These are phyloP conservation scores for Combretum micranthum DNA, from an alignment of 345 rosid genomes.

Conservation along the genomic window DNA sequence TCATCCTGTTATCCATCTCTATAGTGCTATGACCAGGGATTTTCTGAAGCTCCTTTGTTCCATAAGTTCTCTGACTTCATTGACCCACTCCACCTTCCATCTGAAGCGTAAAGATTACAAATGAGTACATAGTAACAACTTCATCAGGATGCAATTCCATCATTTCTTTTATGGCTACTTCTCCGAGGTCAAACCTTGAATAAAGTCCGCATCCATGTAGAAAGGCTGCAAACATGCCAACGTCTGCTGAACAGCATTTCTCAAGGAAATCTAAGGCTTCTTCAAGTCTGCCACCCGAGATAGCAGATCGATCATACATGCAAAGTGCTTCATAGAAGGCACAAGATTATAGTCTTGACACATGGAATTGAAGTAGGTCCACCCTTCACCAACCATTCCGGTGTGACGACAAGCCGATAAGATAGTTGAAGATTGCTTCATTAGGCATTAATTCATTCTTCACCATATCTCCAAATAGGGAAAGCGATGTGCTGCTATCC, in stretches of 20 bases:
- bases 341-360: constrained; percentile 46
- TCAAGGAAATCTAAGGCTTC: constrained; percentile 67
- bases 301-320: constrained; percentile 75
- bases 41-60: constrained; percentile 53
- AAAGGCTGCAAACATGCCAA: constrained; percentile 60
- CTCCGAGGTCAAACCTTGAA: constrained; percentile 83
- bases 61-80: constrained; percentile 63
- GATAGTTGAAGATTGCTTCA: constrained; percentile 60
- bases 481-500: constrained; percentile 38
- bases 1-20: constrained; percentile 31
- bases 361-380: constrained; percentile 56
- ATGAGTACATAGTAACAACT: constrained; percentile 73
- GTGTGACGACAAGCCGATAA: constrained; percentile 73
- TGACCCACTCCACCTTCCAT: constrained; percentile 80
- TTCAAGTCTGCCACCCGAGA: constrained; percentile 81
- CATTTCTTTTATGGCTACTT: constrained; percentile 57
- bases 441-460: constrained; percentile 46
- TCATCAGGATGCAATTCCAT: constrained; percentile 49
- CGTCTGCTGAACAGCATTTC: constrained; percentile 52
- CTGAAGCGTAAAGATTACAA: constrained; percentile 66
- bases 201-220: constrained; percentile 86
- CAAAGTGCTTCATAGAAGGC: constrained; percentile 71
- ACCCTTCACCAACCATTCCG: constrained; percentile 79
- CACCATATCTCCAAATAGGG: constrained; percentile 55
- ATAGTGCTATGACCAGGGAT: constrained; percentile 46